A percentile compares a stretch with the other conserved stretches of the same genome.
Evolutionary conservation across 208 protist genomes (phyloP).

Genomic region (Acanthamoeba lenticulata): DNA sequence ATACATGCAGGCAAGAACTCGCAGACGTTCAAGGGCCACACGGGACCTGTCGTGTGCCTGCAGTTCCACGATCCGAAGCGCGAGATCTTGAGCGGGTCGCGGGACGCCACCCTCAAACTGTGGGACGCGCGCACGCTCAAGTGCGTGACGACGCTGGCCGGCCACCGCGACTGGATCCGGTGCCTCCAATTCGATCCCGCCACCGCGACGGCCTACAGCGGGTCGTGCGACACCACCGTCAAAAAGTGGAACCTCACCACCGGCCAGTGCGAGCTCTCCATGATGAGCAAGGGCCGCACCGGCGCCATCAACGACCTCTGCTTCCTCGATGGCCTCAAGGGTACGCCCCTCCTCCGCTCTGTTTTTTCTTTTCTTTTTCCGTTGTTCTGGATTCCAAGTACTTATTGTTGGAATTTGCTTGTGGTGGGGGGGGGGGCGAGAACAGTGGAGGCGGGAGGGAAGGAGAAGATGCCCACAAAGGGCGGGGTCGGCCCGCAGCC

Average conservation of each 20-base stretch:
- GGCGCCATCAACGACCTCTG: slow-evolving; percentile 53
- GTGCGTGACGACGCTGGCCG: background rate
- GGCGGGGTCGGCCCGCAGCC: background rate
- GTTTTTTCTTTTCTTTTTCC: background rate
- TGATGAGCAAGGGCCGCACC: slow-evolving; percentile 20
- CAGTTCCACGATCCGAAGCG: slow-evolving; percentile 35
- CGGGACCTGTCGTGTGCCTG: slow-evolving; percentile 13
- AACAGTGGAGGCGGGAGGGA: background rate
- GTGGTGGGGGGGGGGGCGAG: background rate
- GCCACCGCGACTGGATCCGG: slow-evolving; percentile 11
- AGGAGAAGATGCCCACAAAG: background rate
- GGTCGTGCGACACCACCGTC: slow-evolving; percentile 32
- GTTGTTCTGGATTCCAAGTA: background rate
- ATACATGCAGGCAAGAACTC: background rate
- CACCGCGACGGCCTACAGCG: background rate
- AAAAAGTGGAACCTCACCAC: slow-evolving; percentile 21
- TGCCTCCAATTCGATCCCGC: background rate
- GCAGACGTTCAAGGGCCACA: slow-evolving; percentile 42
- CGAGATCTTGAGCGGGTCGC: background rate
- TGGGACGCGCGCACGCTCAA: slow-evolving; percentile 43
- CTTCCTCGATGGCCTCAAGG: slow-evolving; percentile 22
- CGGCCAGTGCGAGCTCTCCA: background rate
- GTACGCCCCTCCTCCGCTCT: background rate
- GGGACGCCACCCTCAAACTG: slow-evolving; percentile 12
- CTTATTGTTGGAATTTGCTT: background rate